phyloP scores from a whole-genome alignment of 345 rosid species.

The Trapa bicornis region DNA sequence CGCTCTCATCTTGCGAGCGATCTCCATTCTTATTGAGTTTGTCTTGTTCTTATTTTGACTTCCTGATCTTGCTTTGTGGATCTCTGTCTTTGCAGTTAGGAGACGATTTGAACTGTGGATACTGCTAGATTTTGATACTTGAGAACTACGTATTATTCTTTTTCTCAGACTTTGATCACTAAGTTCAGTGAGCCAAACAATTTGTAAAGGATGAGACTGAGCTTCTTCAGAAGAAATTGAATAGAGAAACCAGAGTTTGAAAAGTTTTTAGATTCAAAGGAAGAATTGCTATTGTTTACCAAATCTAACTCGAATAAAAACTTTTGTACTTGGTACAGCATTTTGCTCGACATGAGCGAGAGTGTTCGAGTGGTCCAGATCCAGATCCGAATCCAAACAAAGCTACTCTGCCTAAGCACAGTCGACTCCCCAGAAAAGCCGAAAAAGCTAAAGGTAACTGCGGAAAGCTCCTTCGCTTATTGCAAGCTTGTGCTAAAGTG shows the following conservation, averaged over 20 bases:
- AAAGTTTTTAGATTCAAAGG: not conserved
- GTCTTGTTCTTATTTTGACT: not conserved
- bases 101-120: not conserved
- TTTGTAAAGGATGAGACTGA: not conserved
- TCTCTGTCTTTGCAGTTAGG: not conserved
- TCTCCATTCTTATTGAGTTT: not conserved
- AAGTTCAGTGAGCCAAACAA: not conserved
- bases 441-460: conserved; percentile 52
- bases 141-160: too few relatives aligned
- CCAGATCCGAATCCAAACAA: conserved; percentile 45
- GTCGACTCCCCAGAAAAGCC: conserved; percentile 37
- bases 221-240: too few relatives aligned
- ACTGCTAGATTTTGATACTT: not conserved
- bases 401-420: conserved; percentile 26
- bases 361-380: conserved; percentile 52
- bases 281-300: not conserved
- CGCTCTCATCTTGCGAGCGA: not conserved
- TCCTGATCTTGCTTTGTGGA: not conserved
- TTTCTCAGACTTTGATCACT: not conserved
- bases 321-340: conserved; percentile 25
- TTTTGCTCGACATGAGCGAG: conserved; percentile 53
- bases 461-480: not conserved
- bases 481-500: conserved; percentile 11
- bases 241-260: not conserved
- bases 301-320: not conserved